Evolutionary conservation across 1,284 basidiomycete species (phyloP), one percentile per base, ranked within the genome.

Genomic region (Sutorius eximius): DNA sequence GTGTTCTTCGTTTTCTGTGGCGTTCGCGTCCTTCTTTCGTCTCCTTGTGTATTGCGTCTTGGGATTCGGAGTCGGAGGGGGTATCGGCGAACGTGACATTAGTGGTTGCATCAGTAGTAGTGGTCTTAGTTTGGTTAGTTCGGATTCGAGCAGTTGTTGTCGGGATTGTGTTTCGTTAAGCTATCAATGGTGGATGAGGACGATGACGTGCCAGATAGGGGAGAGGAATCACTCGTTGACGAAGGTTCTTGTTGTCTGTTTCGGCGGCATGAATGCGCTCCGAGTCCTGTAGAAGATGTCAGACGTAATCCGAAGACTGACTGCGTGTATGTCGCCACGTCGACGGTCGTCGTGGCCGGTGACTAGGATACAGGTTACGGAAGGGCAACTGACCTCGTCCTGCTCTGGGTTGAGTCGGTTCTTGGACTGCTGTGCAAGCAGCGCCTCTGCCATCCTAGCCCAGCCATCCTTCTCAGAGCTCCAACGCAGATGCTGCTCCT

Each of bases 381-480:
- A 41, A 60, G 10, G n/a, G 24, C 15, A 49, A 66, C 72, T 56
- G 50, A 82, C 81, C 68, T 82, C 77, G 51, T 81, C 75, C 57
- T 70, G 77, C 2, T 71, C 66, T 12, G 65, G 50, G 10, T 62
- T 63, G 16, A 68, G 63, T 32, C 59, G 57, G 22, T 71, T 73
- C 48, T 73, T 77, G 49, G 73, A 72, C 41, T 76, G 73, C 52
- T 80, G 80, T 1, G 71, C 66, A 51, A 86, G 74, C 40, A 89
- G 73, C 7, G 84, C 85, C 56, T 89, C 86, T 0, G 82, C 79
- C 55, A 78, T 80, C 51, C 86, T 75, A 13, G 76, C 77, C 81
- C 83, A 89, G 5, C 77, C 74, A 8, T 81, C 80, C 58, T 78
- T 76, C 63, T 87, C 86, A 0, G 80, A 77, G 34, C 79, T 70